phyloP scores from a whole-genome alignment of 768 basidiomycete genomes.

The Rubroboletus satanas region DNA sequence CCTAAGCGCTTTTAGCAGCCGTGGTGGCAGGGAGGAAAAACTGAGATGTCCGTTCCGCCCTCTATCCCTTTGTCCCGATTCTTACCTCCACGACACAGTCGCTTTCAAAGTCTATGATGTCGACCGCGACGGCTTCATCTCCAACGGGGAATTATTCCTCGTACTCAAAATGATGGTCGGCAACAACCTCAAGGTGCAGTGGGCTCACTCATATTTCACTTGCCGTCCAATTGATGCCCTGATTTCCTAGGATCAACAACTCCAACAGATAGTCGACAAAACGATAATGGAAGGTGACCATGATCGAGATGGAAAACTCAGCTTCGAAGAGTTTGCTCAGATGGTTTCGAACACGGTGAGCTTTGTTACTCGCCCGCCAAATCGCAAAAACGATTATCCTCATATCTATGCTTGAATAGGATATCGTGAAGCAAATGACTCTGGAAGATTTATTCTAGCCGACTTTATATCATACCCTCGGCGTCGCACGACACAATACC shows the following conservation, averaged over 20 bases:
- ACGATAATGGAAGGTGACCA: constrained; percentile 99
- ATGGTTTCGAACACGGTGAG: constrained; percentile 96
- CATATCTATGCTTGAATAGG: constrained; percentile 42
- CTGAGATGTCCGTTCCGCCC: constrained; percentile 67
- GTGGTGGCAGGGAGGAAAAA: constrained; percentile 96
- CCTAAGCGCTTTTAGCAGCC: constrained; percentile 94
- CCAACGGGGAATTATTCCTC: constrained; percentile 96
- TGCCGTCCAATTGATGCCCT: background rate
- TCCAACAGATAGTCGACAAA: constrained; percentile 99
- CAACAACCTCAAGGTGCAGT: constrained; percentile 87
- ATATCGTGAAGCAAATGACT: constrained; percentile 99
- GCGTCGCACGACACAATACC: constrained; percentile 17
- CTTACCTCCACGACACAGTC: constrained; percentile 47
- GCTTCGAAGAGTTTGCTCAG: constrained; percentile 93
- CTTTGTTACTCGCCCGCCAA: background rate
- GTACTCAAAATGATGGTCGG: constrained; percentile 99
- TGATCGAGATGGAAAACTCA: constrained; percentile 95
- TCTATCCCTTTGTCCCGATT: background rate
- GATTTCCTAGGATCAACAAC: constrained; percentile 78
- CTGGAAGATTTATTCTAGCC: constrained; percentile 83
- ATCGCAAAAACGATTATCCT: constrained; percentile 2
- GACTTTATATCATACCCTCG: constrained; percentile 19
- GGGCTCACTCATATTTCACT: background rate
- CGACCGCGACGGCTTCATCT: constrained; percentile 95
- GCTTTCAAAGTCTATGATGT: constrained; percentile 99